Evolutionary conservation across 140 eudicot genomes (phyloP), one percentile per base, ranked within the genome.

Genomic region (Flaveria floridana): DNA sequence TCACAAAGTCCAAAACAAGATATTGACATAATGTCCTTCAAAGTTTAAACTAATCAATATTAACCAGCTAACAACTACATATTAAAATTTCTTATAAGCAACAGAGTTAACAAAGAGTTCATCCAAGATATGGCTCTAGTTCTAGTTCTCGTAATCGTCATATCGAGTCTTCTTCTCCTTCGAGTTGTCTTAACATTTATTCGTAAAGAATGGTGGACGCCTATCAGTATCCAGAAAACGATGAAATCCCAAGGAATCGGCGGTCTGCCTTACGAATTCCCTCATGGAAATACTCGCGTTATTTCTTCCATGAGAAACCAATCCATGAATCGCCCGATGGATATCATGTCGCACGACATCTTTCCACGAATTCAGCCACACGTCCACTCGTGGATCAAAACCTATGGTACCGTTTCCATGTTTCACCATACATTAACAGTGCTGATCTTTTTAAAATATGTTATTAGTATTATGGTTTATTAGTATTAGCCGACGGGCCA

Each of bases 341-440:
- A 79, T 16, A 34, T 34, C 41, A 55, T 82, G 44, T 74, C 91
- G 1, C 91, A 86, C 15, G 79, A 88, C 44, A 80, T 88, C 57
- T 84, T 84, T 70, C 79, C 89, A 2, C 81, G 87, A 68, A 76
- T 84, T 18, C 91, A 84, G 37, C 95, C 95, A 9, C 85, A 80
- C 44, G 74, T 86, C 47, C 67, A 83, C 70, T 20, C 79, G 0
- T 88, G 95, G 95, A 80, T 78, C 67, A 80, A 74, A 76, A 65
- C 81, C 48, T 82, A 82, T 8, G 91, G 90, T 86, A 84, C 68
- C 16, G 30, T 2, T 3, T 71, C 47, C 4, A 2, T 2, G 2
- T 20, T 68, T 51, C 8, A 2, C 1, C 12, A 12, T 4, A n/a
- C 42, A 59, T 64, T 3, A 23, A 21, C 12, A 3, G 2, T 18